Evolutionary conservation across 2,329 filamentous ascomycete genomes (phyloP), one percentile per base, ranked within the genome.

Genomic region (Scleromitrula shiraiana): DNA sequence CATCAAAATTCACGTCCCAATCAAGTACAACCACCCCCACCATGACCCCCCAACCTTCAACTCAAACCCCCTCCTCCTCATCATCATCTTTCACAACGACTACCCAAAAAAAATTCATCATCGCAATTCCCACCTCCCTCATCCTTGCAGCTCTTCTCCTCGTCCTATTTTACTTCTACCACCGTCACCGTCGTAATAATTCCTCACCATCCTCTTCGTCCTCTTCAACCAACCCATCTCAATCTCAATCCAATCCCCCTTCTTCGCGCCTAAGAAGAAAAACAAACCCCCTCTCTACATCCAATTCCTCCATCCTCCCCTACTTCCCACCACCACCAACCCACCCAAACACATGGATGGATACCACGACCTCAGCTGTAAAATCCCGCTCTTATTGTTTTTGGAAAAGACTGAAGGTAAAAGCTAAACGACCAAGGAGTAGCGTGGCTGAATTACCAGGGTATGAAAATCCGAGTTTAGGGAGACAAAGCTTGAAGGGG

Each of bases 271-370:
- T n/a, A n/a, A n/a, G n/a, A n/a, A n/a, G n/a, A 36, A 36, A 36
- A 12, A 3, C 33, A 20, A 38, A 38, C n/a, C 17, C 35, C 30
- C 17, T 15, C 30, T n/a, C 30, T 8, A 35, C 14, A 15, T 43
- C 19, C 40, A 15, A 24, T 12, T 0, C 23, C 40, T 49, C 39
- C 17, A 43, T 49, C 8, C 46, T 49, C 10, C 40, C 39, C 15
- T 44, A 44, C 26, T 49, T 49, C 10, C 46, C 40, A 30, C 24
- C 38, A n/a, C 46, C 46, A 4, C 46, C 46, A 8, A 43, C 24
- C n/a, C 39, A 49, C 15, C 46, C 24, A 7, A 43, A 32, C 19
- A 47, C 44, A 9, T 47, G 45, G 37, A 41, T 36, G 20, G 37
- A 47, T 24, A 36, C 27, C 12, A 33, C 23, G 9, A 5, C 27